phyloP scores from a whole-genome alignment of 352 stramenopile species.

The Globisporangium mamillatum region DNA sequence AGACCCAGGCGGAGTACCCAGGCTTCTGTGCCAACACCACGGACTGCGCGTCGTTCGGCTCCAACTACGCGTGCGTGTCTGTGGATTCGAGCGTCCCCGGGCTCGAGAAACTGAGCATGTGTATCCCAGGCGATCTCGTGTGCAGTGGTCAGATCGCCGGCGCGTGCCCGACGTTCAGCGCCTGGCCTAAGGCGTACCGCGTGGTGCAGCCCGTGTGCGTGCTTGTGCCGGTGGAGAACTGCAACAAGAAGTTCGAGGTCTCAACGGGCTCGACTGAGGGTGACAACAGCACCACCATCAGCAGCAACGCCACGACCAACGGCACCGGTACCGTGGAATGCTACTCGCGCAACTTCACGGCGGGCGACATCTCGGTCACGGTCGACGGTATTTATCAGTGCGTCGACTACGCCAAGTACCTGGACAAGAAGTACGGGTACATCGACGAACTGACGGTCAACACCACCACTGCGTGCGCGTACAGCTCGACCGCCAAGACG shows the following conservation, averaged over 20 bases:
- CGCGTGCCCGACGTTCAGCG: constrained; percentile 68
- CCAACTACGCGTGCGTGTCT: constrained; percentile 63
- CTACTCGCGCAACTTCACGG: constrained; percentile 64
- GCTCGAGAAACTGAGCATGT: constrained; percentile 67
- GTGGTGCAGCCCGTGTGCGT: constrained; percentile 71
- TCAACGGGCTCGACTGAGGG: constrained; percentile 18
- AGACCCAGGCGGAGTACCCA: constrained; percentile 43
- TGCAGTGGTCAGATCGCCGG: constrained; percentile 63
- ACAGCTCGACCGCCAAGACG: constrained; percentile 35
- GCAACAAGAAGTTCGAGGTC: constrained; percentile 49
- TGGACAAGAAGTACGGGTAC: constrained; percentile 49
- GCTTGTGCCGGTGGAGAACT: constrained; percentile 62
- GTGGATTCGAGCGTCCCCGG: constrained; percentile 58
- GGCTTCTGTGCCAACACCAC: constrained; percentile 44
- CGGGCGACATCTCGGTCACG: constrained; percentile 33
- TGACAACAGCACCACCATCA: constrained; percentile 14
- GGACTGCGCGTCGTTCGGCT: constrained; percentile 58
- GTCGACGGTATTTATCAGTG: constrained; percentile 81
- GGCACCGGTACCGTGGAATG: constrained; percentile 56
- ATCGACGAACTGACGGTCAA: constrained; percentile 62
- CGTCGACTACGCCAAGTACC: constrained; percentile 63
- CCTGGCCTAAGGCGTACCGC: constrained; percentile 67
- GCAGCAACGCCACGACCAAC: constrained; percentile 18
- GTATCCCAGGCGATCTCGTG: constrained; percentile 46
- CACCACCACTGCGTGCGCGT: constrained; percentile 49